Percentiles rank a stretch among this genome's conserved stretches.
Conservation (phyloP, 148 eudicot species). For the Silene conica region DNA sequence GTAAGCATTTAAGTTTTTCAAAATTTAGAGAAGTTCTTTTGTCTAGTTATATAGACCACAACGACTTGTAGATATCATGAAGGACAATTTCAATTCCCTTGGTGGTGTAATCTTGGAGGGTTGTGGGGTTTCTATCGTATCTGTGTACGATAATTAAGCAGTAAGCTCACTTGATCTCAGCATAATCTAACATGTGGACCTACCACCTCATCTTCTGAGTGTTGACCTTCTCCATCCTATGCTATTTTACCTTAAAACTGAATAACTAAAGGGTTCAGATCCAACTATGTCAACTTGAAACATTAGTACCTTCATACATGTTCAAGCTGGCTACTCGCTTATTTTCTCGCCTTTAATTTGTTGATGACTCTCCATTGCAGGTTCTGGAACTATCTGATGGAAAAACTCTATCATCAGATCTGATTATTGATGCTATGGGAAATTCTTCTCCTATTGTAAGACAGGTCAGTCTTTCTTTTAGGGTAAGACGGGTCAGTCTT, state of each 20-base stretch:
- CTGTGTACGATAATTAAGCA: constrained; percentile 68
- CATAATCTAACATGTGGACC: not conserved
- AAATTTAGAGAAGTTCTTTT: too few relatives aligned
- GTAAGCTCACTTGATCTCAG: constrained; percentile 44
- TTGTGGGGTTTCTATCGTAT: constrained; percentile 60
- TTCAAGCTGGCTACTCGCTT: not conserved
- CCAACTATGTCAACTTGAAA: not conserved
- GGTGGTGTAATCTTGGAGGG: constrained; percentile 88
- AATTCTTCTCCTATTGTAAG: constrained; percentile 92
- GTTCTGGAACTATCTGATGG: constrained; percentile 69
- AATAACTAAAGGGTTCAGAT: not conserved
- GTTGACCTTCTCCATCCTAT: not conserved
- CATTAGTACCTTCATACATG: not conserved
- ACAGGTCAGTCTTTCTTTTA: constrained; percentile 50
- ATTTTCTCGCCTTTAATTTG: not conserved
- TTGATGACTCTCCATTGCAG: constrained; percentile 32
- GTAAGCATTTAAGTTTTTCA: too few relatives aligned
- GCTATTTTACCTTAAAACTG: not conserved
- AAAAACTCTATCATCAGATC: constrained; percentile 58
- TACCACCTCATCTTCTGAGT: not conserved
- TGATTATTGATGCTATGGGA: constrained; percentile 95
- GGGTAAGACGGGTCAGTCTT: constrained; percentile 68
- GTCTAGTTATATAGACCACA: constrained; percentile 55
- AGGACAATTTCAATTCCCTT: constrained; percentile 56
- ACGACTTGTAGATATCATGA: constrained; percentile 73